Base-by-base conservation (phyloP, 78 protist genomes). In the Paulinella micropora region DNA sequence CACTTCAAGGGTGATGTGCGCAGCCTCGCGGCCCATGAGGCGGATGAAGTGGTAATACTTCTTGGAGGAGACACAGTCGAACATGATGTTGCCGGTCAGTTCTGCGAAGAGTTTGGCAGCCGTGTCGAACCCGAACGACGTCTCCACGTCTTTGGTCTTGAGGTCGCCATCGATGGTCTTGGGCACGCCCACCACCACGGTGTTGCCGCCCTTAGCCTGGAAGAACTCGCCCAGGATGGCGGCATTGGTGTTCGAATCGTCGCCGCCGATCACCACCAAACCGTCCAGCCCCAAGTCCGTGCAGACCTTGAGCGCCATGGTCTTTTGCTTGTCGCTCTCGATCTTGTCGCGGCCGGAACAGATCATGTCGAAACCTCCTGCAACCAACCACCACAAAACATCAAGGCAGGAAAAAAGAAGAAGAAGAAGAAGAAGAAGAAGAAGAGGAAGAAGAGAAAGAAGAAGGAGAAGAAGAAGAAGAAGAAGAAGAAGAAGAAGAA, bases 141-240 rank as follows among this genome's bases (percentile, higher is more conserved):
- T 0, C 41, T 92, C 95, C 39, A 94, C 82, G 34, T 91, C 38
- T 32, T 83, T 86, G 79, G 23, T 38, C 39, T 41, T 37, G 35
- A 94, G 91, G 69, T 94, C 94, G 0, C 94, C 93, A 83, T 94
- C 95, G 39, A 92, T 91, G 41, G 93, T 94, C 89, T 94, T 94
- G 85, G 94, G 95, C 77, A 91, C 91, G 81, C 95, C 95, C 38
- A 90, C 39, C 31, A 94, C 94, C 35, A 9, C 32, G 29, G 83
- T 32, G 15, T n/a, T 0, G 26, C 6, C n/a, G n/a, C 35, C 77
- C 34, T 87, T n/a, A 15, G 36, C 77, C 23, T 0, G 4, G 83
- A 92, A 94, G 39, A 79, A 35, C 41, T 94, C 95, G 4, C 92
- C 92, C 31, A 94, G 51, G 31, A 89, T 31, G 34, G 88, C 83